These are phyloP conservation scores for Cyclotella sp. DNA, from an alignment of 108 stramenopile genomes.

Conservation along the genomic window DNA sequence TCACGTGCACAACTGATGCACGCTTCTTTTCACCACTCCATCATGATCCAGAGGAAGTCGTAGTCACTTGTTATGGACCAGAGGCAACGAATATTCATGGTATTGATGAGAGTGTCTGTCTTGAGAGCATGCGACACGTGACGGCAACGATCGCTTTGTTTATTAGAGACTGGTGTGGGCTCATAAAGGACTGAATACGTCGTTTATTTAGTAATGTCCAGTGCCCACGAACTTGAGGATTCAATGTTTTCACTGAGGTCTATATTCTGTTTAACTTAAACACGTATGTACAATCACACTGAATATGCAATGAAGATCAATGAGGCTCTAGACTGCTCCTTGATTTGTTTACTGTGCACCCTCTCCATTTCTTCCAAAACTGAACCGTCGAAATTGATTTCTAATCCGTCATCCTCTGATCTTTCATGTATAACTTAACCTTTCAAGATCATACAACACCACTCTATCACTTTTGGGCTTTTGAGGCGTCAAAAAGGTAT, in stretches of 20 bases:
- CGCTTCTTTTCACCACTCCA: constrained; percentile 21
- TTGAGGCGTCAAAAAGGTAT: constrained; percentile 33
- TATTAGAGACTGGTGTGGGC: constrained; percentile 36
- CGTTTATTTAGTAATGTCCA: neutral
- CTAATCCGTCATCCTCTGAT: neutral
- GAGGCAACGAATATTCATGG: constrained; percentile 28
- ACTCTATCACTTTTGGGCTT: constrained; percentile 29
- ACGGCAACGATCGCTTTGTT: constrained; percentile 30
- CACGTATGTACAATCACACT: no score
- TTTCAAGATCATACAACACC: constrained; percentile 20
- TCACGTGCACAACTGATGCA: constrained; percentile 28
- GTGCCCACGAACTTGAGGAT: no score
- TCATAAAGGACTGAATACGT: constrained; percentile 13
- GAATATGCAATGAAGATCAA: no score
- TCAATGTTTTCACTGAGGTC: no score
- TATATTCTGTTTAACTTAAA: no score
- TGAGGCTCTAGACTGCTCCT: no score
- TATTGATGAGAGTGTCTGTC: constrained; percentile 34
- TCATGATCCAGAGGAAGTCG: constrained; percentile 28
- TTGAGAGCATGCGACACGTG: constrained; percentile 20
- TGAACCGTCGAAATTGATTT: neutral
- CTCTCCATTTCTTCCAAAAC: no score
- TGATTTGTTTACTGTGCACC: no score
- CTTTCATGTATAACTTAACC: constrained; percentile 12
- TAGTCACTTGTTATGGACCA: constrained; percentile 33